phyloP scores from a whole-genome alignment of 768 basidiomycete genomes.

The Lepiota brunneoincarnata region DNA sequence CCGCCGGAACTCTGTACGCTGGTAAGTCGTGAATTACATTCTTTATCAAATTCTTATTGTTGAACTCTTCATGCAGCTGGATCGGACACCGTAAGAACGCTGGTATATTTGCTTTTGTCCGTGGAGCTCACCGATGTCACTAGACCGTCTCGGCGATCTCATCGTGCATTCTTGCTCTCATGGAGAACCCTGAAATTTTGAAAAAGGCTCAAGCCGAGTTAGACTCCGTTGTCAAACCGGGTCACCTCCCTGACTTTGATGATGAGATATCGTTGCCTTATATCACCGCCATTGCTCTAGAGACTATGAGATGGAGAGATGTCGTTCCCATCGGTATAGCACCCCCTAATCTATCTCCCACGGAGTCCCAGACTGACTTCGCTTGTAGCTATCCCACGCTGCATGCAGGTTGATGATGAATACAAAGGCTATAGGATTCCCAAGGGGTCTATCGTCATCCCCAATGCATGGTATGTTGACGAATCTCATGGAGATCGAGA shows the following conservation, averaged over 20 bases:
- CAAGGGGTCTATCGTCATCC: conserved; percentile 28
- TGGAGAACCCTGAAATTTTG: conserved; percentile 26
- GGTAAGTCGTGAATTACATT: conserved; percentile 8
- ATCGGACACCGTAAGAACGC: conserved; percentile 17
- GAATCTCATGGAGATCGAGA: neutral
- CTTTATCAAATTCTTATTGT: neutral
- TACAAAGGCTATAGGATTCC: conserved; percentile 29
- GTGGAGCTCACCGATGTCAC: too few relatives aligned
- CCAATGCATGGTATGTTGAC: conserved; percentile 29
- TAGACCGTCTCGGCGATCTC: conserved; percentile 26
- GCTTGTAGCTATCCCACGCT: conserved; percentile 19
- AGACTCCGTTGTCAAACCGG: conserved; percentile 27
- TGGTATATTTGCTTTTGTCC: too few relatives aligned
- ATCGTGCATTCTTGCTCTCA: conserved; percentile 30
- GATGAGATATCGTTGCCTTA: conserved; percentile 27
- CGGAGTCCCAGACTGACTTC: neutral
- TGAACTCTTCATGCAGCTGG: conserved; percentile 14
- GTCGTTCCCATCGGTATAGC: conserved; percentile 23
- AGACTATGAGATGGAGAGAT: conserved; percentile 26
- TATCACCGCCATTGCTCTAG: conserved; percentile 27
- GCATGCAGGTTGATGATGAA: conserved; percentile 22
- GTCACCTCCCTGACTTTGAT: conserved; percentile 29
- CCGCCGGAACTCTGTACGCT: conserved; percentile 22
- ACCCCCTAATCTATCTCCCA: neutral
- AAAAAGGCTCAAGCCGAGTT: conserved; percentile 32